Evolutionary conservation across 2,329 filamentous ascomycete species (phyloP), one percentile per base, ranked within the genome.

Genomic region (Didymella pomorum): DNA sequence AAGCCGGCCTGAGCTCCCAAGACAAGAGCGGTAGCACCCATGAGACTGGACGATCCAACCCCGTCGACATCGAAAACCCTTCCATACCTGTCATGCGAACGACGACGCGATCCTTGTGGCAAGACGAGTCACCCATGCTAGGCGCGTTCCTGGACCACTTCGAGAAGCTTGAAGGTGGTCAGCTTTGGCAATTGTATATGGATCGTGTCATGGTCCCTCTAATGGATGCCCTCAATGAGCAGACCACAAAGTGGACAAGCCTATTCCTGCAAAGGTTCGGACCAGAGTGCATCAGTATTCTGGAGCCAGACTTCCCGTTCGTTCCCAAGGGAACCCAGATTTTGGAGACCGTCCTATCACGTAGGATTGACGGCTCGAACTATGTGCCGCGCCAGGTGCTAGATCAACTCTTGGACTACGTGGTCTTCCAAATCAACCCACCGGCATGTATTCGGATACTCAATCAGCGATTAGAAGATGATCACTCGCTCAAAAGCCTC

Each of bases 181-280:
- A 33, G 4, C 56, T 60, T 6, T 49, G 58, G 1, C 47, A 49
- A 4, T 10, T 35, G 14, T 33, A 33, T 14, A 33, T 33, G 3
- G 44, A 60, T 0, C 69, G 65, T 9, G 68, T 75, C 43, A 52
- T 74, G 8, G 11, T 71, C 4, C 70, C 70, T 0, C 50, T 61
- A 5, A 2, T 73, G 1, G 44, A 50, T 0, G 23, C 4, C 3
- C 37, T 71, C 1, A 63, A 67, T 25, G 35, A 63, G 21, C 61
- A 73, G 20, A 70, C 64, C 3, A 26, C 37, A 8, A 61, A 58
- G 42, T 75, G 71, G 71, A 43, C 50, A 1, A 42, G 35, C 11
- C 26, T 72, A 14, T 75, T 74, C 42, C 60, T 74, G 2, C 63
- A 43, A n/a, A 70, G 71, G 20, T 48, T 70, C 25, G 65, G 57